Conservation (phyloP, 1,139 yeast genomes). For the Lizanozyma gosingica region DNA sequence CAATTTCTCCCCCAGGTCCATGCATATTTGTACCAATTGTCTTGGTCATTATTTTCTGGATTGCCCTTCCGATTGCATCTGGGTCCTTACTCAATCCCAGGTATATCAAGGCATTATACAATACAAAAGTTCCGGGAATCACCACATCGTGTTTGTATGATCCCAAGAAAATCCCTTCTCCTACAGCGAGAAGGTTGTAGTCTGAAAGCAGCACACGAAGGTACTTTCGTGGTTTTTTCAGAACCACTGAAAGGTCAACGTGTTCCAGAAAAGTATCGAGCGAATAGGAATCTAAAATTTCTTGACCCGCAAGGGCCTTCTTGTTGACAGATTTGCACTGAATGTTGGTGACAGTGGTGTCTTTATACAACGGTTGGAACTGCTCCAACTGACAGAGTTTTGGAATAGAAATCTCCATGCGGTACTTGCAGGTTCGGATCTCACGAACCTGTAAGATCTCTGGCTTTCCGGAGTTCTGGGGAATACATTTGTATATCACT, state of each 20-base stretch:
- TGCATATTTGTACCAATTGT: background rate
- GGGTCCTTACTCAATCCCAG: background rate
- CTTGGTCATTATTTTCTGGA: background rate
- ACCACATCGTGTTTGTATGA: background rate
- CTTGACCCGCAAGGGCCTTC: conserved; percentile 1
- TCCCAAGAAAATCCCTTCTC: background rate
- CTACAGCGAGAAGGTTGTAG: background rate
- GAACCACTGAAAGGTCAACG: background rate
- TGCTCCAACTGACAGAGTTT: conserved; percentile 25
- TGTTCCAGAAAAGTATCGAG: background rate
- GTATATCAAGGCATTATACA: background rate
- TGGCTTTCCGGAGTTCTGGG: conserved; percentile 7
- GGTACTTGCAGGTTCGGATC: conserved; percentile 33
- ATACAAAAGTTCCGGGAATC: background rate
- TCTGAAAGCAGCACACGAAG: background rate
- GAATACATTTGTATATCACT: conserved; percentile 31
- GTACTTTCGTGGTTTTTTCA: background rate
- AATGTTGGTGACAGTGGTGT: conserved; percentile 21
- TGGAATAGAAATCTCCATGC: conserved; percentile 27
- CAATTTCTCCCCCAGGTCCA: background rate
- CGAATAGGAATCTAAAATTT: background rate
- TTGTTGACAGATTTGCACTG: conserved; percentile 21
- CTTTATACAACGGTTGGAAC: conserved; percentile 18
- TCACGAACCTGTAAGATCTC: conserved; percentile 19
- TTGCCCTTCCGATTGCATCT: background rate